These are phyloP conservation scores for Fusarium nematophilum DNA, from an alignment of 2,329 filamentous ascomycete species.

Conservation along the genomic window DNA sequence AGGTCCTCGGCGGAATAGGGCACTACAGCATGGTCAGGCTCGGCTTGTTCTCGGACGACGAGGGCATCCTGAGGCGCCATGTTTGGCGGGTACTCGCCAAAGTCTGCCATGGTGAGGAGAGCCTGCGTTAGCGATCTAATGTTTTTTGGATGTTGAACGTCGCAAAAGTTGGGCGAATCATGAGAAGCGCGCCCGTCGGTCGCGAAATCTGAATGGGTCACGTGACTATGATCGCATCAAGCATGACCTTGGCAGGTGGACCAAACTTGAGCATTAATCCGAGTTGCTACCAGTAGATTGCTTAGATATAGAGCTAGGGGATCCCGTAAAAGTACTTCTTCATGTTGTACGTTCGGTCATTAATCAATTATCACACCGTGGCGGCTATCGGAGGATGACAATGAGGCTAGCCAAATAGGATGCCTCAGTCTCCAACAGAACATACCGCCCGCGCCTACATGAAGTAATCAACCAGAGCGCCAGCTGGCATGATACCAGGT, in stretches of 20 bases:
- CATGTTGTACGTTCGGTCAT: conserved; percentile 38
- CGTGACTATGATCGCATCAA: conserved; percentile 32
- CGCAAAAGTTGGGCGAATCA: conserved; percentile 15
- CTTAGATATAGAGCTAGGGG: not conserved
- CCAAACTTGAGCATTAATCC: not conserved
- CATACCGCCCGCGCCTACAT: conserved; percentile 37
- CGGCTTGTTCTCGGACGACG: conserved; percentile 65
- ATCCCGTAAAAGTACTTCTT: not conserved
- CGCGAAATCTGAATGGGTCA: conserved; percentile 26
- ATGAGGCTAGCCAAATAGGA: conserved; percentile 23
- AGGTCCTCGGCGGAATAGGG: conserved; percentile 79
- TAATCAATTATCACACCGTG: conserved; percentile 46
- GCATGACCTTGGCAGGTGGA: conserved; percentile 8
- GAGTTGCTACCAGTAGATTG: not conserved
- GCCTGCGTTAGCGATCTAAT: not conserved
- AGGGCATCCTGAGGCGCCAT: conserved; percentile 74
- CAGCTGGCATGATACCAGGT: conserved; percentile 47
- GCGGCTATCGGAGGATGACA: conserved; percentile 30
- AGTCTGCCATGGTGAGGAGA: conserved; percentile 64
- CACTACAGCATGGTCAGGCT: conserved; percentile 69
- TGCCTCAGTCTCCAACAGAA: conserved; percentile 37
- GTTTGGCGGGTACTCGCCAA: conserved; percentile 73
- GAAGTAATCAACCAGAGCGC: conserved; percentile 48
- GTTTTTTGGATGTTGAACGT: conserved; percentile 14
- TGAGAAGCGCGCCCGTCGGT: conserved; percentile 16